Evolutionary conservation across 805 yeast genomes (phyloP), one percentile per base, ranked within the genome.

Genomic region (Lipomyces sp.): DNA sequence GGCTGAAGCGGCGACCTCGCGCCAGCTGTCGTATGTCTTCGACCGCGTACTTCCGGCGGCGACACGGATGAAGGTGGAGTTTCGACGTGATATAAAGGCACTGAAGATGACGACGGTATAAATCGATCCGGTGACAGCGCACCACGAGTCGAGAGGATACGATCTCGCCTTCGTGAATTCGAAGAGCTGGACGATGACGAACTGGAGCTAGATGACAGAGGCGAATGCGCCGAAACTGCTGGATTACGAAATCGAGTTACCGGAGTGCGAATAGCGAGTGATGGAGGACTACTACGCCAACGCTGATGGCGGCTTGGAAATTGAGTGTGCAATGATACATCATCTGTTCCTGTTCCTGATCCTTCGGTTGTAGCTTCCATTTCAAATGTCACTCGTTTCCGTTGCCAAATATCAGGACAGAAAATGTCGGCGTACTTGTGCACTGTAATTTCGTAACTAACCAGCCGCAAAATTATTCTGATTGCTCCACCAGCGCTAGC

Each of bases 91-190:
- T 39, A 68, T 18, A 68, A 35, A 6, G 59, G 58, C 3, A 59
- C 57, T 1, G 71, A 63, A 4, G 70, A 68, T 15, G 66, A 63
- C 10, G 70, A 66, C 3, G 71, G 70, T 29, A 68, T 68, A 39
- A 68, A 68, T 50, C 71, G 34, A 53, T 68, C 71, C 4, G 71
- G 71, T 10, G 71, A 68, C 11, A 59, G 59, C 24, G 66, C 66
- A 18, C 64, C 64, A 37, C 61, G 64, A 32, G 55, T 65, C 15
- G 65, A 59, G n/a, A 63, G 55, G n/a, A 59, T 50, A 11, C 59
- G 57, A 29, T 42, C 58, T 29, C 67, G 57, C 37, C 57, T 62
- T 32, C 67, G 62, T 34, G 64, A 13, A 3, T 59, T 42, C 54
- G 39, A 6, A 13, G 55, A 45, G 3, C 37, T 33, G 29, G 48